Evolutionary conservation across 1,284 basidiomycete genomes (phyloP).

Genomic region (Malassezia vespertilionis): DNA sequence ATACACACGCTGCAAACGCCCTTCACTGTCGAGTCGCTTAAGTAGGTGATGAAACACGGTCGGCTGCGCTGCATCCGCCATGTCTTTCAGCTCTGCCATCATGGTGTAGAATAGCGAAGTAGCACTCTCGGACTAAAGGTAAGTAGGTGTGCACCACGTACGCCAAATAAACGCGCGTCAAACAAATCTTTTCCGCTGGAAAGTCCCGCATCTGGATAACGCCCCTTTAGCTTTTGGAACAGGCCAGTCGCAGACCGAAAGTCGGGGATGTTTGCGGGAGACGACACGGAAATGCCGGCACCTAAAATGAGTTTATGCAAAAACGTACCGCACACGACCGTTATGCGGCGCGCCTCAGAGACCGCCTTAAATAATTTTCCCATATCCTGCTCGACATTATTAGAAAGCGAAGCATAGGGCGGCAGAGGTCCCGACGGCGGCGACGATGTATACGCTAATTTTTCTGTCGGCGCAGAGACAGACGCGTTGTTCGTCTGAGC

Average conservation of each 20-base stretch:
- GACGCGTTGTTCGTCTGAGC: no score
- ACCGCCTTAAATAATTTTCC: slow-evolving; percentile 51
- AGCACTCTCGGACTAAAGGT: slow-evolving; percentile 54
- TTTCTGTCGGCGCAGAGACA: no score
- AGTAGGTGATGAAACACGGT: slow-evolving; percentile 80
- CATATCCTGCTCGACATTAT: slow-evolving; percentile 32
- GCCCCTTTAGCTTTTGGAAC: slow-evolving; percentile 65
- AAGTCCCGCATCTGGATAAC: slow-evolving; percentile 62
- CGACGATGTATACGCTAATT: no score
- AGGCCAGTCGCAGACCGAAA: slow-evolving; percentile 74
- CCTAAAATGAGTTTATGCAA: slow-evolving; percentile 52
- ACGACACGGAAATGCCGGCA: slow-evolving; percentile 68
- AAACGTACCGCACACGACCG: slow-evolving; percentile 69
- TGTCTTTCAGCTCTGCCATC: slow-evolving; percentile 74
- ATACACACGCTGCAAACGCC: slow-evolving; percentile 74
- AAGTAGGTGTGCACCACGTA: slow-evolving; percentile 50
- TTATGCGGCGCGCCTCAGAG: slow-evolving; percentile 65
- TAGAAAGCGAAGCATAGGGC: slow-evolving; percentile 4
- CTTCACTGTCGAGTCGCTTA: slow-evolving; percentile 68
- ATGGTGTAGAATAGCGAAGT: slow-evolving; percentile 79
- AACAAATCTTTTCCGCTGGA: slow-evolving; percentile 75
- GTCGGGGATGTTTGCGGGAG: slow-evolving; percentile 80
- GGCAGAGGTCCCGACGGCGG: background rate
- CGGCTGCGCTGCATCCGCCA: slow-evolving; percentile 67
- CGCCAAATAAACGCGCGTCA: slow-evolving; percentile 76